phyloP scores from a whole-genome alignment of 192 early-diverging fungal species.

The Mortierella hygrophila region DNA sequence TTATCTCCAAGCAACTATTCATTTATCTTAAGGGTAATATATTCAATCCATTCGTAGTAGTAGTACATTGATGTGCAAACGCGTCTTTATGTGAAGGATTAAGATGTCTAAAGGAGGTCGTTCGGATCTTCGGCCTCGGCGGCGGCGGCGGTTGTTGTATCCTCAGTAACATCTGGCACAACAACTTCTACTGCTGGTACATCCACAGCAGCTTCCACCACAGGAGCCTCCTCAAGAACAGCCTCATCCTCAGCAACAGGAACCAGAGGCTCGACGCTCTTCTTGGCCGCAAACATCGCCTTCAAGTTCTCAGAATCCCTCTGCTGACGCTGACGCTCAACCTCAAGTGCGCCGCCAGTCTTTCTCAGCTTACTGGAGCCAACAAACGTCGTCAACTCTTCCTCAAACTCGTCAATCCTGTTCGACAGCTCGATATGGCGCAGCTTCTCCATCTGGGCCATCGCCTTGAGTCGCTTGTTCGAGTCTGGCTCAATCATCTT shows the following conservation, averaged over 20 bases:
- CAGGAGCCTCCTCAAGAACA: neutral
- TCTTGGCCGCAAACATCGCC: conserved; percentile 54
- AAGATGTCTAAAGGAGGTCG: neutral
- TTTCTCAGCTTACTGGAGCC: conserved; percentile 73
- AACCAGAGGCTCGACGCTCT: neutral
- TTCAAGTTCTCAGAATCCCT: conserved; percentile 76
- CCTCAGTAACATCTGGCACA: neutral
- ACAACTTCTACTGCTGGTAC: too few relatives aligned
- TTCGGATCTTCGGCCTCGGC: neutral
- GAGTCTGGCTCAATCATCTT: conserved; percentile 76
- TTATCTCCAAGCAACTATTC: neutral
- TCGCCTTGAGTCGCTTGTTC: conserved; percentile 71
- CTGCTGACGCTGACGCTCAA: conserved; percentile 76
- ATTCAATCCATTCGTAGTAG: too few relatives aligned
- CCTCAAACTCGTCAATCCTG: conserved; percentile 82
- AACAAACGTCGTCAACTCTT: conserved; percentile 79
- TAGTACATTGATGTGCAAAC: too few relatives aligned
- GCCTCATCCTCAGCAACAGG: neutral
- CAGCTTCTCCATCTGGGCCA: conserved; percentile 74
- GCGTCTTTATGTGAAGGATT: neutral
- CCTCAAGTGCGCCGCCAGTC: conserved; percentile 81
- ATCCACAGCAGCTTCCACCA: neutral
- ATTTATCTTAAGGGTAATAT: neutral
- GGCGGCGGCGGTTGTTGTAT: neutral
- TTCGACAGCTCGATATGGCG: conserved; percentile 75